Evolutionary conservation across 495 filamentous ascomycete genomes (phyloP).

Genomic region (Zalerion maritima): DNA sequence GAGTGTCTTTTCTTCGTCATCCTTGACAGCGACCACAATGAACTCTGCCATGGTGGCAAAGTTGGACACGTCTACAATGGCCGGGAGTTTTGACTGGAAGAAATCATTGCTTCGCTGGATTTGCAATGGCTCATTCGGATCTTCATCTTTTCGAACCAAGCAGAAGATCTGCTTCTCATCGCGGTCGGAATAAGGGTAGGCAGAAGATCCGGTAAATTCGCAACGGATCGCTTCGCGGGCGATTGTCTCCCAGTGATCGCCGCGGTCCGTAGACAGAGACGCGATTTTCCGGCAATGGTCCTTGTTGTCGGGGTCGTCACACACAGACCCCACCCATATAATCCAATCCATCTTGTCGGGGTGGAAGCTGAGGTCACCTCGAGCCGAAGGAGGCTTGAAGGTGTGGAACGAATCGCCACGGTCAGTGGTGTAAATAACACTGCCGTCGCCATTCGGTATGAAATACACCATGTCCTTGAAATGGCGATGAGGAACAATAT

Average conservation of each 20-base stretch:
- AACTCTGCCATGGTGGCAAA: conserved; percentile 93
- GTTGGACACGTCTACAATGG: conserved; percentile 59
- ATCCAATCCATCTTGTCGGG: conserved; percentile 68
- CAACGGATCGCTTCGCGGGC: conserved; percentile 58
- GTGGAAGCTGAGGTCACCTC: conserved; percentile 51
- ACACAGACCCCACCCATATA: conserved; percentile 68
- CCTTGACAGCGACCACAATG: conserved; percentile 71
- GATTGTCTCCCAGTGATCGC: conserved; percentile 57
- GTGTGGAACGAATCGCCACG: conserved; percentile 50
- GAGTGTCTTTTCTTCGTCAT: conserved; percentile 48
- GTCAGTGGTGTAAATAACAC: conserved; percentile 68
- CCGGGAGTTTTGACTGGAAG: too few relatives aligned
- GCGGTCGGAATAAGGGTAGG: conserved; percentile 37
- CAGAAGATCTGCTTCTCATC: conserved; percentile 64
- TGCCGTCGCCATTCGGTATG: conserved; percentile 48
- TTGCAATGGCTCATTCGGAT: conserved; percentile 44
- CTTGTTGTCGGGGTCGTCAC: conserved; percentile 33
- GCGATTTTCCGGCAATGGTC: conserved; percentile 53
- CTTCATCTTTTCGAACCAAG: conserved; percentile 53
- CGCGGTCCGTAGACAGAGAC: conserved; percentile 57
- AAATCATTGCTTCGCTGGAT: conserved; percentile 62
- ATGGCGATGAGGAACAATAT: conserved; percentile 60
- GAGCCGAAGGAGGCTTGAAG: conserved; percentile 48
- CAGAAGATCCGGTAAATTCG: conserved; percentile 56
- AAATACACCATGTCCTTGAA: conserved; percentile 77